Percentiles rank a stretch among this genome's conserved stretches.
Conservation (phyloP, 257 asterid species). For the Nicotiana knightiana region DNA sequence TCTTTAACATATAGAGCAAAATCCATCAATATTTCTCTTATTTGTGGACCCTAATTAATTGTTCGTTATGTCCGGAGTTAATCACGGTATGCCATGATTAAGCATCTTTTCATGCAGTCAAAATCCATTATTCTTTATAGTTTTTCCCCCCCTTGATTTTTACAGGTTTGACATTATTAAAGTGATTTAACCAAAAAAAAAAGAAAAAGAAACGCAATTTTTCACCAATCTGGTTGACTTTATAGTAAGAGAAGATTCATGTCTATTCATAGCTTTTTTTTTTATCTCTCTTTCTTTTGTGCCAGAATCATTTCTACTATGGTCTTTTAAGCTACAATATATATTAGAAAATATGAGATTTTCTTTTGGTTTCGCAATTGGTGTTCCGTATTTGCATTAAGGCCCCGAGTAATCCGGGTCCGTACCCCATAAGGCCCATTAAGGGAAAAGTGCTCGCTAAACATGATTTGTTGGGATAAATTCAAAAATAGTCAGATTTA, state of each 20-base stretch:
- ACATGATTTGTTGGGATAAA: no score
- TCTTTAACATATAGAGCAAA: neutral
- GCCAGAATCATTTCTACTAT: neutral
- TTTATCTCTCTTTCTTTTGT: neutral
- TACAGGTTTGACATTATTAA: neutral
- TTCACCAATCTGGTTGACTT: slow-evolving; percentile 39
- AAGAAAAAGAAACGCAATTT: no score
- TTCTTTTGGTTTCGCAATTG: no score
- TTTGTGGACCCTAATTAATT: slow-evolving; percentile 31
- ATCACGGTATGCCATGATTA: slow-evolving; percentile 22
- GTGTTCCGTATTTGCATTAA: no score
- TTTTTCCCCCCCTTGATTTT: neutral
- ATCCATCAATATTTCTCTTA: neutral
- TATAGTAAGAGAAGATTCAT: neutral
- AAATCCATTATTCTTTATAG: neutral
- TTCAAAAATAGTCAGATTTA: no score
- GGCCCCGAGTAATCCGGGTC: no score
- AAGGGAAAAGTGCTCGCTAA: no score
- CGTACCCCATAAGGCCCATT: no score
- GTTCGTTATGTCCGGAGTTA: slow-evolving; percentile 46
- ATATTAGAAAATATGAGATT: no score
- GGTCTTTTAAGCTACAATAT: no score
- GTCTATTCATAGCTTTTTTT: neutral
- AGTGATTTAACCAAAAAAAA: neutral
- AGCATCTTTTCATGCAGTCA: neutral